Evolutionary conservation across 441 rosid species (phyloP), one percentile per base, ranked within the genome.

Genomic region (Flueggea neowawraea): DNA sequence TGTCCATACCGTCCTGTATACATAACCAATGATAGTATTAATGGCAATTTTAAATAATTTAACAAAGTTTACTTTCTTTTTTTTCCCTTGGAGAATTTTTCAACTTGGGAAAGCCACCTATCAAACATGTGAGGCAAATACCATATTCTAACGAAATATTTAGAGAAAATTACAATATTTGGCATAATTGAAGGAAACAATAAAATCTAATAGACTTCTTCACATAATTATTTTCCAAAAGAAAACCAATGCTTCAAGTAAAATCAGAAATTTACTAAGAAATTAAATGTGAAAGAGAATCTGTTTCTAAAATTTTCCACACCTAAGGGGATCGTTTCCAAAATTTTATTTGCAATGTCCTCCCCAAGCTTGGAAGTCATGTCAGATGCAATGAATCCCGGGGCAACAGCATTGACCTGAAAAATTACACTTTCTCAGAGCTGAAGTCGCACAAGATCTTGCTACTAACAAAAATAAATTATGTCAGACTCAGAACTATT

Each of bases 361-460:
- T 84, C 91, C 32, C 95, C 89, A 72, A 95, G 99, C 73, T 89
- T 87, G 70, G 89, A 82, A 61, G 98, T 95, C 99, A 91, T 86
- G 69, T 91, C 99, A 70, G 99, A 85, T 50, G 96, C 96, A 61
- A 91, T 95, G 79, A 94, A 88, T 48, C 98, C 99, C 0, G 97
- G 97, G 41, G 96, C 97, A 63, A 91, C 70, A 67, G 92, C 97
- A 76, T 89, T 91, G 67, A 86, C 96, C 96, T 87, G 79, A 64
- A 73, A 63, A 12, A 64, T 33, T 3, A 12, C 2, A 64, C 33
- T 45, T 41, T 32, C 41, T 72, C 43, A 65, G 61, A 69, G 60
- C 12, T 16, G 32, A 17, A 58, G 31, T 10, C 39, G 54, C 66
- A 53, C 60, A 12, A 48, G 47, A 36, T 39, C 39, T 14, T 55